Conservation (phyloP, 306 rosid genomes). For the Dryas octopetala region DNA sequence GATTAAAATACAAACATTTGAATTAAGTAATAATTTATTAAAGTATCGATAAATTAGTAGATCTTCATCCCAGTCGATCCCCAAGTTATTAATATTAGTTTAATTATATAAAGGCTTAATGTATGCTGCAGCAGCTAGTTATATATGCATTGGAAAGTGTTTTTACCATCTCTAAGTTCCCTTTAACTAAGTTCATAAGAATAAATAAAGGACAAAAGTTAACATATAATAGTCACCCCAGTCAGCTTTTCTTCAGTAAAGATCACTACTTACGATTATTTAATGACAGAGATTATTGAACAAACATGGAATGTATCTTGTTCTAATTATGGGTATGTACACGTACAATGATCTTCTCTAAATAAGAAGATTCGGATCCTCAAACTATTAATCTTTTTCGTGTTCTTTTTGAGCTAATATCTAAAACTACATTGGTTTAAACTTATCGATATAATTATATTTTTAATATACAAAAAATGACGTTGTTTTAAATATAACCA, state of each 20-base stretch:
- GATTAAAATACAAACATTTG: not conserved
- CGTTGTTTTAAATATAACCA: too few relatives aligned
- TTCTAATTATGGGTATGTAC: not conserved
- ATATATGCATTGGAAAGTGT: constrained; percentile 2
- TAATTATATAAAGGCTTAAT: not conserved
- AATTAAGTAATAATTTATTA: too few relatives aligned
- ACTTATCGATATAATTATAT: too few relatives aligned
- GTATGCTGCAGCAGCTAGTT: not conserved
- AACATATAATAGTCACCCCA: not conserved
- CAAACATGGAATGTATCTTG: constrained; percentile 2
- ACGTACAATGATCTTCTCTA: not conserved
- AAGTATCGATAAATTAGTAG: too few relatives aligned
- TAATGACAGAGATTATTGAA: not conserved
- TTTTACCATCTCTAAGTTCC: not conserved
- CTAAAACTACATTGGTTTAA: too few relatives aligned
- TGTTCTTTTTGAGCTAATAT: too few relatives aligned
- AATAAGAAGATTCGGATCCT: too few relatives aligned
- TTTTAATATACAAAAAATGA: too few relatives aligned
- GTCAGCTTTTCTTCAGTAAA: constrained; percentile 18
- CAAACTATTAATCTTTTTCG: too few relatives aligned
- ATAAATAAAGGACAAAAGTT: not conserved
- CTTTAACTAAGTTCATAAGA: not conserved
- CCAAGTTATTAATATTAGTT: too few relatives aligned
- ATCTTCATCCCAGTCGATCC: not conserved
- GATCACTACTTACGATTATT: constrained; percentile 1